Evolutionary conservation across 768 basidiomycete genomes (phyloP), one percentile per base, ranked within the genome.

Genomic region (Boletus rubescentipes): DNA sequence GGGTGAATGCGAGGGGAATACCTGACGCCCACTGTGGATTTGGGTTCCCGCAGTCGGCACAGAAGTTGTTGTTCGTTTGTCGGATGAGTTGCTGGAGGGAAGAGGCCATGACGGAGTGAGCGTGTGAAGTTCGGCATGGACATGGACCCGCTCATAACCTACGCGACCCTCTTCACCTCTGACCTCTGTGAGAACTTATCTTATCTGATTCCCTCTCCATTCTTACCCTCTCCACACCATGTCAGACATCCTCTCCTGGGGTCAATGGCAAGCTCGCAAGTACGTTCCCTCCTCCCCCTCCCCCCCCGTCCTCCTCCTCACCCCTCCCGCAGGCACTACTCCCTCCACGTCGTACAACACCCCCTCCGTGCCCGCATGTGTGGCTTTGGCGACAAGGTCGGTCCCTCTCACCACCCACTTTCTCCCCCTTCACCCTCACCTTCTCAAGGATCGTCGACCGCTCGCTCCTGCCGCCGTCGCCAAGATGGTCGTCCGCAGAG

Each of bases 11-110:
- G 20, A 11, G 2, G 35, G 14, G 44, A 15, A 55, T 60, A 89
- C 89, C 88, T 83, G 58, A 91, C n/a, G 92, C 91, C 94, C 94
- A 98, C 67, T 96, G 94, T 0, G 94, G 94, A 65, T 92, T 91
- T n/a, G 90, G 93, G 56, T 89, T 93, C 10, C 74, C 71, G 64
- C 93, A 97, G 67, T 96, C 93, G 14, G 81, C 79, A 68, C 93
- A 97, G 39, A 75, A 60, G 72, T 84, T 87, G 75, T 97, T 95
- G 31, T 77, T 76, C 57, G 53, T 84, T 86, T 82, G 81, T 58
- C 82, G 86, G 66, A 84, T 79, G 65, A 96, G 85, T 31, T 87
- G 86, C 60, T 83, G 82, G 14, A 96, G 84, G 35, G 16, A 2
- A 38, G 80, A 16, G 26, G 26, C 6, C 26, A 26, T 26, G 26